Conservation (phyloP, 2,329 filamentous ascomycete genomes). For the Neophaeococcomyces aloes region DNA sequence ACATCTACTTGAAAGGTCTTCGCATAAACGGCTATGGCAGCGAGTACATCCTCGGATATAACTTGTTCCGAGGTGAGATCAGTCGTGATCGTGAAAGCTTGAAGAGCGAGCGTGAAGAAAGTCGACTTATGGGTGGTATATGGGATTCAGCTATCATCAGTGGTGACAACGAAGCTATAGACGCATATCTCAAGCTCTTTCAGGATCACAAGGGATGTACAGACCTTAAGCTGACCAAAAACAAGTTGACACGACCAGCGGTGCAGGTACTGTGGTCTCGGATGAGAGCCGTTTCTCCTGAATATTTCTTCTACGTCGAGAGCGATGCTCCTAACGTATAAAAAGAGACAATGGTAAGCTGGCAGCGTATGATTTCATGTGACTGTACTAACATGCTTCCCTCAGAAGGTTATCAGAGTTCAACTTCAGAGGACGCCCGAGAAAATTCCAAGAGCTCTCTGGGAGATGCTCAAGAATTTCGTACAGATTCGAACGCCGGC, state of each 20-base stretch:
- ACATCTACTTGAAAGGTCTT: conserved; percentile 15
- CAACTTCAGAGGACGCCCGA: conserved; percentile 6
- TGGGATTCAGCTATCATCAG: conserved; percentile 11
- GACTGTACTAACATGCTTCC: not conserved
- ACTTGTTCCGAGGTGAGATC: conserved; percentile 10
- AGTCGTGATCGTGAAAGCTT: conserved; percentile 12
- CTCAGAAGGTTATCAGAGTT: not conserved
- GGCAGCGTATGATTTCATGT: not conserved
- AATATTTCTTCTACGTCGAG: conserved; percentile 9
- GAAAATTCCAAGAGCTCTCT: conserved; percentile 6
- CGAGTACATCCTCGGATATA: conserved; percentile 11
- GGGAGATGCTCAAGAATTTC: conserved; percentile 10
- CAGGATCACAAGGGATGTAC: conserved; percentile 12
- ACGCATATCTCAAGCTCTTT: conserved; percentile 18
- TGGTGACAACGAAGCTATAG: conserved; percentile 4
- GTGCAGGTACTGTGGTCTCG: conserved; percentile 16
- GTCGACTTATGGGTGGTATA: conserved; percentile 8
- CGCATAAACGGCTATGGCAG: conserved; percentile 3
- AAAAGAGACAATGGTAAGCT: too few species aligned
- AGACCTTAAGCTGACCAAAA: conserved; percentile 14
- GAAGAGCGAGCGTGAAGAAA: conserved; percentile 9
- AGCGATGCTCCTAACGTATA: too few species aligned
- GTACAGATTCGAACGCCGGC: conserved; percentile 8
- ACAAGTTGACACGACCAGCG: conserved; percentile 8
- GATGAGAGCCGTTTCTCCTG: conserved; percentile 6